Evolutionary conservation across 2,329 filamentous ascomycete species (phyloP).

Genomic region (Aspergillus novoparasiticus): DNA sequence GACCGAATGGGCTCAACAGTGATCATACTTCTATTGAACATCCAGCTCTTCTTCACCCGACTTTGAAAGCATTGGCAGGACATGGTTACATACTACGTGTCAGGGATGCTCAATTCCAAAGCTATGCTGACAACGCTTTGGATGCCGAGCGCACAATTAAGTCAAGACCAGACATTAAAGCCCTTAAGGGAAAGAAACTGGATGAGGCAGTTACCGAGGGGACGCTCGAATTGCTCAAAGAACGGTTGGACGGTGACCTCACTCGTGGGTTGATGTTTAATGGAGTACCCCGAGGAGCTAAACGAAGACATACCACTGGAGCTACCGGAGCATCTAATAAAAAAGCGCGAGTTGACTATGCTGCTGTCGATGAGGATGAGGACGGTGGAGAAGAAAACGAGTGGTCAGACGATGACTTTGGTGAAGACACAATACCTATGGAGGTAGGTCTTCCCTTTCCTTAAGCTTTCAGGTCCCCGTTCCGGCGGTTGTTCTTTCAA

Average conservation of each 20-base stretch:
- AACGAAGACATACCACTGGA: slow-evolving; percentile 31
- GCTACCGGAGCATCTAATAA: slow-evolving; percentile 23
- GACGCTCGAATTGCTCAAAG: slow-evolving; percentile 33
- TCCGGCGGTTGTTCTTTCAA: slow-evolving; percentile 15
- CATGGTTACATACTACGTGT: slow-evolving; percentile 46
- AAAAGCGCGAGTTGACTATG: slow-evolving; percentile 27
- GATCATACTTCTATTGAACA: slow-evolving; percentile 24
- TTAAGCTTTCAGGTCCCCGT: not conserved
- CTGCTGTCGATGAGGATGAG: slow-evolving; percentile 31
- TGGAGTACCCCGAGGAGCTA: slow-evolving; percentile 37
- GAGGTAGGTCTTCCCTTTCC: slow-evolving; percentile 33
- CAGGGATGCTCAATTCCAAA: slow-evolving; percentile 45
- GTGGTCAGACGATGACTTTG: slow-evolving; percentile 40
- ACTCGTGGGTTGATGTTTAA: slow-evolving; percentile 34
- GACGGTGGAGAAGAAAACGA: slow-evolving; percentile 38
- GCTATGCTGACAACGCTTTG: slow-evolving; percentile 42
- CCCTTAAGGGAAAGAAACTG: slow-evolving; percentile 43
- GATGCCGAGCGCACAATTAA: slow-evolving; percentile 39
- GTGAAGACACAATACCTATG: slow-evolving; percentile 38
- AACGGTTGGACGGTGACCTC: slow-evolving; percentile 40
- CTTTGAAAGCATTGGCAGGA: slow-evolving; percentile 42
- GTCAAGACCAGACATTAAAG: slow-evolving; percentile 32
- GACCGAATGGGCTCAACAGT: slow-evolving; percentile 26
- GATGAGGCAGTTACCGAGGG: slow-evolving; percentile 35
- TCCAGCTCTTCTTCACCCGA: slow-evolving; percentile 36